These are phyloP conservation scores for cucumber (Cucumis sativus) DNA, from an alignment of 306 rosid species.

Conservation along the genomic window Cucumber_9930_V3 NC_026656.2:16076501-16077000, in stretches of 20 bases:
- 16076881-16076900: slow-evolving; percentile 35
- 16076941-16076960: slow-evolving; percentile 23
- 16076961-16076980: slow-evolving; percentile 43
- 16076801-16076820: slow-evolving; percentile 1
- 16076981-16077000: slow-evolving; percentile 43
- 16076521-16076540: slow-evolving; percentile 83
- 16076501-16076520: slow-evolving; percentile 53
- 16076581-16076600: neutral
- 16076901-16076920: slow-evolving; percentile 89
- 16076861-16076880: neutral
- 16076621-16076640: slow-evolving; percentile 72
- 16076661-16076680: slow-evolving; percentile 79
- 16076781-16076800: slow-evolving; percentile 14
- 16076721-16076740: slow-evolving; percentile 68
- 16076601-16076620: neutral
- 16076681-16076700: slow-evolving; percentile 72
- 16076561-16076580: neutral
- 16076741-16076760: slow-evolving; percentile 85
- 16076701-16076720: slow-evolving; percentile 60
- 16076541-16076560: slow-evolving; percentile 12
- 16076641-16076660: slow-evolving; percentile 74
- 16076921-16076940: slow-evolving; percentile 31
- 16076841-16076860: neutral
- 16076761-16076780: slow-evolving; percentile 92
- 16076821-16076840: neutral